Base-by-base conservation (phyloP, 208 protist genomes). In the Plasmodiophora brassicae region DNA sequence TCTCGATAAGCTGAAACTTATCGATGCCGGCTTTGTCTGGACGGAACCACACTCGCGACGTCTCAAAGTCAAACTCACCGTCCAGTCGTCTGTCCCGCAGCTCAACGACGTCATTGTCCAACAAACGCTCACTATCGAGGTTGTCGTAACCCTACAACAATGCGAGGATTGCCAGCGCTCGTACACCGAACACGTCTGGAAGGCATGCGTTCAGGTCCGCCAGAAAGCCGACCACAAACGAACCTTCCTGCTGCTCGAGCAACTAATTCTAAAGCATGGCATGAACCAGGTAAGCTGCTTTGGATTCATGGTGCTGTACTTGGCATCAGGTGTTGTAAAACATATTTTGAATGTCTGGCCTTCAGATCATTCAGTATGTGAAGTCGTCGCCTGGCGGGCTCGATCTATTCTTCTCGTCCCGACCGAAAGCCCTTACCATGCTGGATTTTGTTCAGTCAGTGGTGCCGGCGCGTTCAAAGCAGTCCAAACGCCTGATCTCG, bases 1-100 rank as follows among this genome's bases (percentile, higher is more conserved):
- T 35, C 46, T 93, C 20, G 39, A 54, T 45, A 88, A 97, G 88
- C 95, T 98, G 38, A 97, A 97, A 87, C 93, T 99, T 14, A 89
- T 99, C 0, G 98, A 99, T 93, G 98, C 98, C 0, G 94, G 93
- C 44, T 99, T 99, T 90, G 90, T 99, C 25, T 99, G 98, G 98
- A 99, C 98, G 0, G 98, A 99, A 93, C 97, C 98, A 32, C 98
- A 99, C 93, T 99, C 97, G 83, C 96, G 95, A 91, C 93, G 98
- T 28, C 87, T 99, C 41, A 99, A 99, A 90, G 92, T 99, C 38
- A 98, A 98, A 90, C 90, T 99, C 36, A 98, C 97, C 20, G 94
- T 99, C n/a, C 97, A 99, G 92, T 99, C 99, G 90, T 98, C 96
- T 86, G 93, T 95, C 0, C 36, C 97, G 88, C 92, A 97, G 28